phyloP scores from a whole-genome alignment of 2,329 filamentous ascomycete genomes.

The Apiospora kogelbergensis region DNA sequence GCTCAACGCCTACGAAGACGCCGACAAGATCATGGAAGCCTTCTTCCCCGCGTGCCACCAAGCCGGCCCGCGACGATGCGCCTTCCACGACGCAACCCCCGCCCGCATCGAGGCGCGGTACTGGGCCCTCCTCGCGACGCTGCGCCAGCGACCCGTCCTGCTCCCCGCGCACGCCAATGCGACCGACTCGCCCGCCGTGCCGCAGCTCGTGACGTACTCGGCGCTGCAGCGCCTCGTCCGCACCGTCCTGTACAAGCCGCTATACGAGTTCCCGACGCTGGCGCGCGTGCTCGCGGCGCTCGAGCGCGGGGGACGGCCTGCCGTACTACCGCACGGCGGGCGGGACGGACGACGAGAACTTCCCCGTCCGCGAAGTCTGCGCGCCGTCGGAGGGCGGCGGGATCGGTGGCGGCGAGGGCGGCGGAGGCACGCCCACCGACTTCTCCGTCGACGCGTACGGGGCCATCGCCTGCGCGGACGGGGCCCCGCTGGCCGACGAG shows the following conservation, averaged over 20 bases:
- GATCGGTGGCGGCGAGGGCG: slow-evolving; percentile 28
- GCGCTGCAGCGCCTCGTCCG: slow-evolving; percentile 44
- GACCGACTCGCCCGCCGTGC: slow-evolving; percentile 48
- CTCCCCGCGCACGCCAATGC: slow-evolving; percentile 35
- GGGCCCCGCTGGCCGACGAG: slow-evolving; percentile 25
- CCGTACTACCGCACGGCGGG: slow-evolving; percentile 40
- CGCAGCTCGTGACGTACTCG: slow-evolving; percentile 51
- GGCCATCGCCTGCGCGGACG: slow-evolving; percentile 47
- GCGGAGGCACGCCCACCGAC: background rate
- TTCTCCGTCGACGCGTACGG: slow-evolving; percentile 40
- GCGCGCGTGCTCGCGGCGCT: slow-evolving; percentile 44
- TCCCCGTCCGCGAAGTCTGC: slow-evolving; percentile 18
- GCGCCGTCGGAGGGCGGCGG: slow-evolving; percentile 32
- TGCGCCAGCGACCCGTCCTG: slow-evolving; percentile 18
- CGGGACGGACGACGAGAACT: slow-evolving; percentile 9
- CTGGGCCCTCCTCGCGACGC: background rate
- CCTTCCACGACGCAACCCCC: background rate
- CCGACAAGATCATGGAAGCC: slow-evolving; percentile 2
- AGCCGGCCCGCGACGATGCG: background rate
- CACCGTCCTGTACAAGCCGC: slow-evolving; percentile 44
- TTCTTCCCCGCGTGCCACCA: background rate
- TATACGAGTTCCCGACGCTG: slow-evolving; percentile 40
- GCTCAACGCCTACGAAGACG: background rate
- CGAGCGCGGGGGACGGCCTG: slow-evolving; percentile 42
- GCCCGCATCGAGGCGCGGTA: background rate